A percentile compares a stretch with the other conserved stretches of the same genome.
Evolutionary conservation across 805 yeast species (phyloP).

Genomic region (Yarrowia alimentaria): DNA sequence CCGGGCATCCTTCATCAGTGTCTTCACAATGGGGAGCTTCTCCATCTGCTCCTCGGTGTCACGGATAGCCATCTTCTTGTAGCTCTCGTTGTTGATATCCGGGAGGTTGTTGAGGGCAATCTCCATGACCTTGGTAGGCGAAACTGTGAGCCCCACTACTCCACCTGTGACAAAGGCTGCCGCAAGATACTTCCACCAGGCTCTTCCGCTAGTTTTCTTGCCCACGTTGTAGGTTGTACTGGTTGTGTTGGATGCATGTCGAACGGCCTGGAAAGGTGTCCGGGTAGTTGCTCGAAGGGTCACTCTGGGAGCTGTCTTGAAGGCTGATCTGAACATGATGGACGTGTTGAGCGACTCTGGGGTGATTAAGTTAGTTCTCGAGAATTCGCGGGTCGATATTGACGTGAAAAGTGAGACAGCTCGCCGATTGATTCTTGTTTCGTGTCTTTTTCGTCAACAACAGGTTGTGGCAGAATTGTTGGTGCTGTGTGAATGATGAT

Average conservation of each 20-base stretch:
- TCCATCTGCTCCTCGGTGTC: slow-evolving; percentile 19
- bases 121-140: slow-evolving; percentile 27
- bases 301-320: not conserved
- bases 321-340: slow-evolving; percentile 9
- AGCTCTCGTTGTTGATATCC: slow-evolving; percentile 10
- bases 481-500: too few species aligned
- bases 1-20: slow-evolving; percentile 16
- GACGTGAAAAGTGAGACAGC: too few species aligned
- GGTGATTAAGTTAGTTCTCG: too few species aligned
- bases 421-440: too few species aligned
- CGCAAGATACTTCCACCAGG: slow-evolving; percentile 21
- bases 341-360: too few species aligned
- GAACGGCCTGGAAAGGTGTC: too few species aligned
- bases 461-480: too few species aligned
- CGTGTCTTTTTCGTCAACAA: too few species aligned
- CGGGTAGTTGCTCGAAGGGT: not conserved
- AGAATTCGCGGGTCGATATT: not conserved
- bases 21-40: slow-evolving; percentile 20
- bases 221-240: slow-evolving; percentile 8
- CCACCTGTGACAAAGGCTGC: slow-evolving; percentile 20
- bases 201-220: not conserved
- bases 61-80: not conserved
- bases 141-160: slow-evolving; percentile 9
- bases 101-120: slow-evolving; percentile 13
- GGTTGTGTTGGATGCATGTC: too few species aligned